Evolutionary conservation across 148 eudicot genomes (phyloP).

Genomic region (Heliamphora exappendiculata): DNA sequence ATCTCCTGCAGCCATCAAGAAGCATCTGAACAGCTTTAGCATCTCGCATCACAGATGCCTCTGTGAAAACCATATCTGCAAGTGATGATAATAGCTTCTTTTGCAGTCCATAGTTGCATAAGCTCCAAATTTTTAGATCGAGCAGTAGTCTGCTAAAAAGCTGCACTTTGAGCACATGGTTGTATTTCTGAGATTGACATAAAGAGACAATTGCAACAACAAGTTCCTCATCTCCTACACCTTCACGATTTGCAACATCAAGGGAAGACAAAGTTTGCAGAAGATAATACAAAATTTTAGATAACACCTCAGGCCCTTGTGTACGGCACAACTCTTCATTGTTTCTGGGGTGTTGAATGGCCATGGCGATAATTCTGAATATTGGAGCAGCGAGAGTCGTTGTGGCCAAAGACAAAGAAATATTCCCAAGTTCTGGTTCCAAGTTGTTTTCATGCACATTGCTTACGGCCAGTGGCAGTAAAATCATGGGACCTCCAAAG

Average conservation of each 20-base stretch:
- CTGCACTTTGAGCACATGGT: conserved; percentile 84
- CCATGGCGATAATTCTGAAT: conserved; percentile 83
- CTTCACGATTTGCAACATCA: conserved; percentile 57
- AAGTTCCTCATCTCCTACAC: conserved; percentile 85
- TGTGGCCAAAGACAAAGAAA: conserved; percentile 56
- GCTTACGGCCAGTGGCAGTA: conserved; percentile 83
- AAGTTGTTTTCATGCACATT: conserved; percentile 59
- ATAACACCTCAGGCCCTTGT: conserved; percentile 85
- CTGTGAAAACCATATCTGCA: conserved; percentile 97
- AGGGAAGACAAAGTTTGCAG: conserved; percentile 67
- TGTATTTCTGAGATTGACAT: conserved; percentile 85
- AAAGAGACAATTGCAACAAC: conserved; percentile 87
- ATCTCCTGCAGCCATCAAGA: conserved; percentile 96
- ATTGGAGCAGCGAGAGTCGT: conserved; percentile 87
- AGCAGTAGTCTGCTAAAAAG: conserved; percentile 85
- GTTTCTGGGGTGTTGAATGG: conserved; percentile 82
- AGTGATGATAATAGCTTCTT: conserved; percentile 95
- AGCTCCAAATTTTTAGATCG: conserved; percentile 89
- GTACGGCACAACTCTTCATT: conserved; percentile 77
- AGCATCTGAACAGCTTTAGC: conserved; percentile 98
- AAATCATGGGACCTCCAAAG: conserved; percentile 90
- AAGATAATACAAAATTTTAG: conserved; percentile 75
- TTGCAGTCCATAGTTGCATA: conserved; percentile 94
- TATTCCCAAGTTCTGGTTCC: conserved; percentile 67
- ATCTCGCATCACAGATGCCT: conserved; percentile 93